A percentile compares a stretch with the other conserved stretches of the same genome.
Conservation (phyloP, 2,329 filamentous ascomycete genomes). For the Cladosporium sp. region DNA sequence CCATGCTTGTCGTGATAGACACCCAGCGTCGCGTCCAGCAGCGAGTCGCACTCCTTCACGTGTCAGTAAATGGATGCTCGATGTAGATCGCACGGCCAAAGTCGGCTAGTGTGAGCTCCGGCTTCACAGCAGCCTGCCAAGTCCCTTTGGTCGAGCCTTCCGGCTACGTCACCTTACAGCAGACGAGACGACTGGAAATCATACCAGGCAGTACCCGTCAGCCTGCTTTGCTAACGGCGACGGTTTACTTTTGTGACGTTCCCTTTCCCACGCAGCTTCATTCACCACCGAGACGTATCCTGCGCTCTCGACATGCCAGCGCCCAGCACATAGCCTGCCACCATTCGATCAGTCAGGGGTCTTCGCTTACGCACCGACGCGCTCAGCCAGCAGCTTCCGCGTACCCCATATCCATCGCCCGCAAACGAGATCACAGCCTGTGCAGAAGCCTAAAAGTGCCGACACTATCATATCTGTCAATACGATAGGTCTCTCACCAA, state of each 20-base stretch:
- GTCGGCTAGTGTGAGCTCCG: neutral
- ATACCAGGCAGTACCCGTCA: too few relatives aligned
- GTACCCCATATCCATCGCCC: neutral
- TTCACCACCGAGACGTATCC: neutral
- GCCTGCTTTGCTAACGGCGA: too few relatives aligned
- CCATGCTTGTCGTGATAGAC: constrained; percentile 1
- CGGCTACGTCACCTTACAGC: neutral
- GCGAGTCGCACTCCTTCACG: neutral
- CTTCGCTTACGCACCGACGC: constrained; percentile 2
- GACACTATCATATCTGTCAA: neutral
- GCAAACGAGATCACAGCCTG: neutral
- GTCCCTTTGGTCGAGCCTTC: neutral
- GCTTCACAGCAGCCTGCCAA: neutral
- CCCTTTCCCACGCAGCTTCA: too few relatives aligned
- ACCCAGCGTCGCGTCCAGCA: neutral
- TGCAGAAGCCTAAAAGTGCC: neutral
- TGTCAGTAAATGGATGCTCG: neutral
- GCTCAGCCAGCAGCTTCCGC: constrained; percentile 10
- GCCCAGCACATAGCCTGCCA: neutral
- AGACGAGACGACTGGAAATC: neutral
- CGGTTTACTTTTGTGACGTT: too few relatives aligned
- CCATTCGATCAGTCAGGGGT: neutral
- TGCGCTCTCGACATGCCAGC: neutral
- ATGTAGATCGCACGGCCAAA: neutral
- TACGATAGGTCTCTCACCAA: neutral